Evolutionary conservation across 2,329 filamentous ascomycete genomes (phyloP).

Genomic region (Aspergillus piperis): DNA sequence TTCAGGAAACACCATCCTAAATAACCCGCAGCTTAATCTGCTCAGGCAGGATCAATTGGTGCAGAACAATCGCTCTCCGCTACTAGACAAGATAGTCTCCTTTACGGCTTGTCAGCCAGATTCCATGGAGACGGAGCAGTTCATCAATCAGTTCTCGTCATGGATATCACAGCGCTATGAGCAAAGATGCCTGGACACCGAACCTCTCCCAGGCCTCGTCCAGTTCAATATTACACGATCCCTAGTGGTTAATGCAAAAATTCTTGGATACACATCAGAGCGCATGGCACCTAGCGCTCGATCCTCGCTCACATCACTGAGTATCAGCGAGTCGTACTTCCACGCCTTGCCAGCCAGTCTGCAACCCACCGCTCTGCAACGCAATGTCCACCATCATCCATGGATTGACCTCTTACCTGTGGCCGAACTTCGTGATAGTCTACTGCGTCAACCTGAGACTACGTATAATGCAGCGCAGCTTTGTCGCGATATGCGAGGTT

Average conservation of each 20-base stretch:
- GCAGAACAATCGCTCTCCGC: constrained; percentile 23
- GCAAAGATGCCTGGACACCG: too few species aligned
- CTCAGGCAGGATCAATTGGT: constrained; percentile 3
- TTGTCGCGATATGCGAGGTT: constrained; percentile 16
- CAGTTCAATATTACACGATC: too few species aligned
- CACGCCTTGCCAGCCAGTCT: constrained; percentile 18
- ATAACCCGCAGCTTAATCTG: too few species aligned
- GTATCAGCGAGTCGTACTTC: too few species aligned
- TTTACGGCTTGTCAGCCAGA: background rate
- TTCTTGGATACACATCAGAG: too few species aligned
- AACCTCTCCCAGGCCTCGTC: too few species aligned
- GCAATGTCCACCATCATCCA: constrained; percentile 23
- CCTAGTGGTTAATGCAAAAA: too few species aligned
- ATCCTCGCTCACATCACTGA: too few species aligned
- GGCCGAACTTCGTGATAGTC: constrained; percentile 24
- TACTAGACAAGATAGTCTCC: constrained; percentile 17
- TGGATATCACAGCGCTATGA: too few species aligned
- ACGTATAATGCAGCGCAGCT: constrained; percentile 19
- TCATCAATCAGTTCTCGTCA: background rate
- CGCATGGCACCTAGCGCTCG: too few species aligned
- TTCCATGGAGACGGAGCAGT: too few species aligned
- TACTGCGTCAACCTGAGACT: constrained; percentile 16
- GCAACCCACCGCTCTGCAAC: constrained; percentile 24
- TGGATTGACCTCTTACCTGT: constrained; percentile 30
- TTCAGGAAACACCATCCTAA: too few species aligned